Conservation (phyloP, 768 basidiomycete species). For the Austroboletus eburneus region DNA sequence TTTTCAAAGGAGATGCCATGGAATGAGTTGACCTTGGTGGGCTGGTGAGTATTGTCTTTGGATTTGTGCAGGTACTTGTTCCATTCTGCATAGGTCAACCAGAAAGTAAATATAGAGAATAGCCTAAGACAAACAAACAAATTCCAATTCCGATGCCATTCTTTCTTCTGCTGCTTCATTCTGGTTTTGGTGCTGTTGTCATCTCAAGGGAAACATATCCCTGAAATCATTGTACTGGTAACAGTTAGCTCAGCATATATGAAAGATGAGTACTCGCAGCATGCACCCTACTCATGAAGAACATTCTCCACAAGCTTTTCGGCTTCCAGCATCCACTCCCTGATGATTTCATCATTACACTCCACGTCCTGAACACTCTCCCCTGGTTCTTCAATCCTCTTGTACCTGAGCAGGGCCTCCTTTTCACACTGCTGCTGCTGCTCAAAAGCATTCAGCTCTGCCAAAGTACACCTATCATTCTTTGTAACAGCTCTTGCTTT, state of each 20-base stretch:
- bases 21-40: slow-evolving; percentile 58
- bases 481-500: slow-evolving; percentile 28
- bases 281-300: slow-evolving; percentile 71
- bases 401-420: slow-evolving; percentile 57
- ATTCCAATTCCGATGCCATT: slow-evolving; percentile 72
- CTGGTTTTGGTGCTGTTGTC: slow-evolving; percentile 36
- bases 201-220: slow-evolving; percentile 61
- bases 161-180: slow-evolving; percentile 66
- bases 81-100: slow-evolving; percentile 40
- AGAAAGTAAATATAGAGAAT: not conserved
- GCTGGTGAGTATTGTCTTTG: slow-evolving; percentile 36
- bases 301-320: slow-evolving; percentile 86
- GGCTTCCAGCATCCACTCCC: slow-evolving; percentile 80
- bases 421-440: slow-evolving; percentile 62
- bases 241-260: slow-evolving; percentile 6
- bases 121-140: slow-evolving; percentile 49
- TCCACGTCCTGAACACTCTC: slow-evolving; percentile 40
- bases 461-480: slow-evolving; percentile 45
- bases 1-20: slow-evolving; percentile 79
- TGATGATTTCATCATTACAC: slow-evolving; percentile 48
- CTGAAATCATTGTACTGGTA: slow-evolving; percentile 52
- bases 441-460: slow-evolving; percentile 62
- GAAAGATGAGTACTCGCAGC: too few species aligned
- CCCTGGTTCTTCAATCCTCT: slow-evolving; percentile 61
- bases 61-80: slow-evolving; percentile 52